phyloP scores from a whole-genome alignment of 2,329 filamentous ascomycete genomes.

The Cladosporium sp. region DNA sequence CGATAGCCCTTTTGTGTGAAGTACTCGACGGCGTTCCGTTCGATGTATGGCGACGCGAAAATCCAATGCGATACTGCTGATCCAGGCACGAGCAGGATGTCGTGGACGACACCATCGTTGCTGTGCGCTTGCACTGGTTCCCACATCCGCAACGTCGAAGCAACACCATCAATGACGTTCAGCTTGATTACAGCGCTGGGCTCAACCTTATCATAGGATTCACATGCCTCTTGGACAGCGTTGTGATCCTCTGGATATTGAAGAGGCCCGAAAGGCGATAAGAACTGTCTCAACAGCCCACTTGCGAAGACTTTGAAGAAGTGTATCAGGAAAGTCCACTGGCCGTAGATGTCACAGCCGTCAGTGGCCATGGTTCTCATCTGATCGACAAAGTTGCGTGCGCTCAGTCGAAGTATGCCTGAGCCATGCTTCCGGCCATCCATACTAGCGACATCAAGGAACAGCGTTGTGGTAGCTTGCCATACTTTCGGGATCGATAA shows the following conservation, averaged over 20 bases:
- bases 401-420: neutral
- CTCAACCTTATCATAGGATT: neutral
- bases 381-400: neutral
- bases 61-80: constrained; percentile 65
- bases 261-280: neutral
- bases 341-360: neutral
- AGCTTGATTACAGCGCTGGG: constrained; percentile 30
- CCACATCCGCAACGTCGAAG: constrained; percentile 59
- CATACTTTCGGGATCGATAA: constrained; percentile 31
- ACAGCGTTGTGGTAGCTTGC: constrained; percentile 1
- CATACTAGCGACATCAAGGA: neutral
- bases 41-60: constrained; percentile 62
- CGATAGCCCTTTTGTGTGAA: constrained; percentile 62
- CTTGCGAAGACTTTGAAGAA: neutral
- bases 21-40: constrained; percentile 64
- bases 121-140: constrained; percentile 40
- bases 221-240: too few relatives aligned
- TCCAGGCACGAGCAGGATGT: constrained; percentile 63
- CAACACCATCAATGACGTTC: constrained; percentile 54
- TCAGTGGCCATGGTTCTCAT: neutral
- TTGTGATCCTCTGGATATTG: neutral
- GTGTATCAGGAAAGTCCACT: neutral
- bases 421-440: neutral
- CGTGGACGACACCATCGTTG: constrained; percentile 38
- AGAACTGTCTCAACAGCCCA: neutral